phyloP scores from a whole-genome alignment of 2,329 filamentous ascomycete species.

The Macrophomina tecta region DNA sequence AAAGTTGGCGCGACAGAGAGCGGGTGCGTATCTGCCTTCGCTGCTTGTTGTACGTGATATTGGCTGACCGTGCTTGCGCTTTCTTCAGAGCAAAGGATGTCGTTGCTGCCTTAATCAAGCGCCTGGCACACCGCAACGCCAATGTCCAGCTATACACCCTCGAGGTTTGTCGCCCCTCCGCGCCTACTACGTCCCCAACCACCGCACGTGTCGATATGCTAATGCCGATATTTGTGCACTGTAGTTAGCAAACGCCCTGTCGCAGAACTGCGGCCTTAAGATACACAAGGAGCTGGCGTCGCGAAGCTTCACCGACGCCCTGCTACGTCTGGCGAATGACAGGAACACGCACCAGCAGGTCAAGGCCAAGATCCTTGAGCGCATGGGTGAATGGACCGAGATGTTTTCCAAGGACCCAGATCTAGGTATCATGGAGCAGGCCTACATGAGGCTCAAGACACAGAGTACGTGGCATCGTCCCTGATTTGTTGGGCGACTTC shows the following conservation, averaged over 20 bases:
- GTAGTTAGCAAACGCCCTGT: slow-evolving; percentile 85
- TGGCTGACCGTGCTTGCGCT: slow-evolving; percentile 13
- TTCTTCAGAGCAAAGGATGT: slow-evolving; percentile 73
- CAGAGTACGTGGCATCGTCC: slow-evolving; percentile 53
- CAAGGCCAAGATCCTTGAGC: slow-evolving; percentile 94
- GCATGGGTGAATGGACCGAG: slow-evolving; percentile 94
- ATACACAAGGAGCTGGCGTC: slow-evolving; percentile 91
- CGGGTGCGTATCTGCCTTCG: slow-evolving; percentile 38
- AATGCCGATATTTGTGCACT: neutral
- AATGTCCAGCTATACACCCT: slow-evolving; percentile 96
- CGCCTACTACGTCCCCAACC: neutral
- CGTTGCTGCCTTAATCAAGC: slow-evolving; percentile 88
- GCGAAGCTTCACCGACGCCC: slow-evolving; percentile 90
- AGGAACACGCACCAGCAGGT: slow-evolving; percentile 95
- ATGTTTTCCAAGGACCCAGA: slow-evolving; percentile 92
- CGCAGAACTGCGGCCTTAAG: slow-evolving; percentile 85
- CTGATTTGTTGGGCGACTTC: neutral
- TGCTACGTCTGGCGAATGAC: slow-evolving; percentile 89
- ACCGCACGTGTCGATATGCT: neutral
- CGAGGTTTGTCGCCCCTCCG: slow-evolving; percentile 60
- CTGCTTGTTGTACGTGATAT: neutral
- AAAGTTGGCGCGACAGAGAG: slow-evolving; percentile 60
- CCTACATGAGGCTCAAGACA: slow-evolving; percentile 84
- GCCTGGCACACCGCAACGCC: slow-evolving; percentile 89
- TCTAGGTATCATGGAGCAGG: slow-evolving; percentile 96